Conservation (phyloP, 2,329 filamentous ascomycete species). For the Colletotrichum siamense region DNA sequence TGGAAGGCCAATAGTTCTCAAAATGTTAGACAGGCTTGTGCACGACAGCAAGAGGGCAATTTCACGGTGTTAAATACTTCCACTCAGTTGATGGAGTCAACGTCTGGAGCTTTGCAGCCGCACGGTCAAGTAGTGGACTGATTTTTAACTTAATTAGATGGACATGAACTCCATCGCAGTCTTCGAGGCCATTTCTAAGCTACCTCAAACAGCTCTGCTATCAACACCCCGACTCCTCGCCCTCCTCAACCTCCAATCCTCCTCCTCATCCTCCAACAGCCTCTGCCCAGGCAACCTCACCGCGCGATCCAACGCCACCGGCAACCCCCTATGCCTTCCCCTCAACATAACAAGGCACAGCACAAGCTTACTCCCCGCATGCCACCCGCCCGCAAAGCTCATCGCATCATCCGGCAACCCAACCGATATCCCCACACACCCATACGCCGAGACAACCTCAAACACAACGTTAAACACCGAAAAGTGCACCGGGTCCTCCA, state of each 20-base stretch:
- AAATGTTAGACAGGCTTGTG: no score
- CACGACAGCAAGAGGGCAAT: no score
- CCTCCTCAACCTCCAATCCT: slow-evolving; percentile 19
- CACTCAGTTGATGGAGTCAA: no score
- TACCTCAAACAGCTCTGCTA: no score
- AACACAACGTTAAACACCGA: slow-evolving; percentile 67
- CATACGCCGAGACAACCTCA: slow-evolving; percentile 63
- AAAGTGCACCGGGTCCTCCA: slow-evolving; percentile 54
- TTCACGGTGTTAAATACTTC: no score
- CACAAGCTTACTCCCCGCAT: slow-evolving; percentile 61
- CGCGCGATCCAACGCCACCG: slow-evolving; percentile 61
- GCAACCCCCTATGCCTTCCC: slow-evolving; percentile 61
- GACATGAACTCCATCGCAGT: no score
- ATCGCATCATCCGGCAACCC: slow-evolving; percentile 59
- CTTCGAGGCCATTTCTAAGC: no score
- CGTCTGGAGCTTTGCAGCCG: no score
- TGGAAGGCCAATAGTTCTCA: no score
- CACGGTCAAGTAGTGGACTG: no score
- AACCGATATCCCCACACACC: slow-evolving; percentile 65
- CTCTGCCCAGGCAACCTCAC: slow-evolving; percentile 46
- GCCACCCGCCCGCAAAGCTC: slow-evolving; percentile 61
- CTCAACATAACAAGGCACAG: slow-evolving; percentile 62
- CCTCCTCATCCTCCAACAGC: slow-evolving; percentile 34
- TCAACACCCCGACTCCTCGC: not conserved
- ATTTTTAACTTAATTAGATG: no score